Conservation (phyloP, 768 basidiomycete genomes). For the Kwoniella bestiolae region DNA sequence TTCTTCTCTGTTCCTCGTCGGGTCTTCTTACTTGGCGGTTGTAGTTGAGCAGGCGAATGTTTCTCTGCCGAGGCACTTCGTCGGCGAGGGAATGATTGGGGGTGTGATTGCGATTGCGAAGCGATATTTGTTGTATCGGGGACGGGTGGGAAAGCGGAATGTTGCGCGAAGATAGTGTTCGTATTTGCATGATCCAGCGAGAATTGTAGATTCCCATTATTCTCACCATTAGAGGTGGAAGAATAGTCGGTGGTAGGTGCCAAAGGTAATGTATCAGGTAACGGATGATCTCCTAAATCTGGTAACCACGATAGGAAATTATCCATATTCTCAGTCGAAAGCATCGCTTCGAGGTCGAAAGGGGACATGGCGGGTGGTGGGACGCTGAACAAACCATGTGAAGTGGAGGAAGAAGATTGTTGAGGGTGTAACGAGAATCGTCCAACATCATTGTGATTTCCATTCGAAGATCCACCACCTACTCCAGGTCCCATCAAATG, state of each 20-base stretch:
- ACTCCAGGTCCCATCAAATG: neutral
- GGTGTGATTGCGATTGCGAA: neutral
- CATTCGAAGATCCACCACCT: neutral
- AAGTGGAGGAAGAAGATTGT: neutral
- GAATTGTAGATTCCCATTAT: neutral
- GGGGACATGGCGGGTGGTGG: constrained; percentile 32
- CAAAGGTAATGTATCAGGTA: constrained; percentile 1
- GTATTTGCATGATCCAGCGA: neutral
- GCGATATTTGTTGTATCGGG: neutral
- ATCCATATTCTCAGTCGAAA: constrained; percentile 37
- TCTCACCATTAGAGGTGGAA: neutral
- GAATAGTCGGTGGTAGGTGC: constrained; percentile 6
- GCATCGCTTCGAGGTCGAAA: constrained; percentile 46
- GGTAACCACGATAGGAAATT: constrained; percentile 48
- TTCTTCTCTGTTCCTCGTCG: constrained; percentile 40
- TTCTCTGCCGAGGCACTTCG: constrained; percentile 12
- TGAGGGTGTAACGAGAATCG: neutral
- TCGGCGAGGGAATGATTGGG: constrained; percentile 19
- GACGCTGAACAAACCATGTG: neutral
- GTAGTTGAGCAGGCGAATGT: neutral
- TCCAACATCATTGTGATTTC: neutral
- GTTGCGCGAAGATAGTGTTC: neutral
- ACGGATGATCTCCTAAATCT: constrained; percentile 26
- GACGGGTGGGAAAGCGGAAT: neutral
- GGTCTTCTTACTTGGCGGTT: constrained; percentile 25